Conservation (phyloP, 495 filamentous ascomycete genomes). For the Penicillium atrosanguineum region DNA sequence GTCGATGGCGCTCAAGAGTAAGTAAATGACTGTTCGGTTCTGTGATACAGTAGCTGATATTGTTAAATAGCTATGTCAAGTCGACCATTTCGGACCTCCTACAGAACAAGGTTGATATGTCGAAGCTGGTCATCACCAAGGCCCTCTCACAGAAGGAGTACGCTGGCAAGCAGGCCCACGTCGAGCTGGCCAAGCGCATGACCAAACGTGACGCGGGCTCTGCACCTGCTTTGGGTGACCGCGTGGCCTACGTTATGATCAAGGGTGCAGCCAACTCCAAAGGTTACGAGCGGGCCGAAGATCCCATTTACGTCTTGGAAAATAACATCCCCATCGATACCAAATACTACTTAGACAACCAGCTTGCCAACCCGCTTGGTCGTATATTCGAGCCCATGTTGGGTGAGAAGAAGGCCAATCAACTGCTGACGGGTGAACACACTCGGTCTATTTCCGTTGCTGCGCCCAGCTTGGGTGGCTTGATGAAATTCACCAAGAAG, state of each 20-base stretch:
- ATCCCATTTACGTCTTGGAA: conserved; percentile 94
- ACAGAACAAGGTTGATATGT: conserved; percentile 98
- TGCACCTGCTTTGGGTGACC: conserved; percentile 90
- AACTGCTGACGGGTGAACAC: conserved; percentile 83
- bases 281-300: conserved; percentile 94
- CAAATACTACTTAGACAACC: conserved; percentile 98
- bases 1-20: conserved; percentile 89
- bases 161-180: conserved; percentile 87
- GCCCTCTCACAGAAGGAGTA: conserved; percentile 85
- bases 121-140: conserved; percentile 98
- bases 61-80: conserved; percentile 78
- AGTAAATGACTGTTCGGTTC: conserved; percentile 23
- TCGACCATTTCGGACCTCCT: conserved; percentile 91
- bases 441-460: conserved; percentile 89
- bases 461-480: conserved; percentile 81
- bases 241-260: conserved; percentile 97
- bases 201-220: conserved; percentile 92
- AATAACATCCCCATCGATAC: conserved; percentile 98
- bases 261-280: conserved; percentile 84
- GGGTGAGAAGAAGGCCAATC: conserved; percentile 82
- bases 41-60: conserved; percentile 6
- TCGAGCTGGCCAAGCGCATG: conserved; percentile 93
- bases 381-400: conserved; percentile 98
- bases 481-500: conserved; percentile 98
- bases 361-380: conserved; percentile 88